A percentile compares a stretch with the other conserved stretches of the same genome.
These are phyloP conservation scores for Trametes cinnabarina DNA, from an alignment of 768 basidiomycete species.

Conservation along the genomic window DNA sequence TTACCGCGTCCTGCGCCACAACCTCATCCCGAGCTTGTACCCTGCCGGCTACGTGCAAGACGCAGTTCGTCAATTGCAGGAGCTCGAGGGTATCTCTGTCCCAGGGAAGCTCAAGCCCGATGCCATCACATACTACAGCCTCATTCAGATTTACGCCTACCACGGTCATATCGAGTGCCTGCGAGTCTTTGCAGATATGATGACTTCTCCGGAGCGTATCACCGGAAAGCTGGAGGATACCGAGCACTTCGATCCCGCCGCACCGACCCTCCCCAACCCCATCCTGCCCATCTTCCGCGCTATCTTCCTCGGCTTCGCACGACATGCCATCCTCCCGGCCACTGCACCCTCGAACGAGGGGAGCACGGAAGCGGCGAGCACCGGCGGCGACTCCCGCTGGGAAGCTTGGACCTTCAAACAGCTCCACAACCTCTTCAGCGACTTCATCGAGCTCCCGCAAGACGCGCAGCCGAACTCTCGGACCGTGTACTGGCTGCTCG, in stretches of 20 bases:
- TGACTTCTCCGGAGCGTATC: constrained; percentile 40
- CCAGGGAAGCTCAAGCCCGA: constrained; percentile 50
- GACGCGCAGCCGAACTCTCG: constrained; percentile 43
- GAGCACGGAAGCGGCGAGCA: background rate
- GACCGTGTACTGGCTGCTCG: constrained; percentile 64
- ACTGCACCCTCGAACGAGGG: background rate
- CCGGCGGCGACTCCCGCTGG: background rate
- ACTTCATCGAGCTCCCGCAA: constrained; percentile 58
- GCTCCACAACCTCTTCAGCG: constrained; percentile 55
- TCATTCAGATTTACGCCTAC: constrained; percentile 72
- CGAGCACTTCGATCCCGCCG: constrained; percentile 27
- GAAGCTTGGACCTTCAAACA: constrained; percentile 54
- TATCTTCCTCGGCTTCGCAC: constrained; percentile 73
- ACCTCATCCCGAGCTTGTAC: constrained; percentile 37
- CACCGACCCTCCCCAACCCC: constrained; percentile 44
- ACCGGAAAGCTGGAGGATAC: constrained; percentile 23
- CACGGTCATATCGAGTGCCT: constrained; percentile 59
- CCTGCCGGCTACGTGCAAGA: constrained; percentile 23
- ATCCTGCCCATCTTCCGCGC: constrained; percentile 54
- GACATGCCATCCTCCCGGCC: constrained; percentile 40
- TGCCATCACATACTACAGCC: constrained; percentile 59
- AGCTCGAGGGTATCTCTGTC: constrained; percentile 47
- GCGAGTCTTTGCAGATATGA: constrained; percentile 64
- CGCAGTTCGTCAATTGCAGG: constrained; percentile 38
- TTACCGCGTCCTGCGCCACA: constrained; percentile 63